These are phyloP conservation scores for Hysterium pulicare DNA, from an alignment of 2,329 filamentous ascomycete genomes.

Conservation along the genomic window DNA sequence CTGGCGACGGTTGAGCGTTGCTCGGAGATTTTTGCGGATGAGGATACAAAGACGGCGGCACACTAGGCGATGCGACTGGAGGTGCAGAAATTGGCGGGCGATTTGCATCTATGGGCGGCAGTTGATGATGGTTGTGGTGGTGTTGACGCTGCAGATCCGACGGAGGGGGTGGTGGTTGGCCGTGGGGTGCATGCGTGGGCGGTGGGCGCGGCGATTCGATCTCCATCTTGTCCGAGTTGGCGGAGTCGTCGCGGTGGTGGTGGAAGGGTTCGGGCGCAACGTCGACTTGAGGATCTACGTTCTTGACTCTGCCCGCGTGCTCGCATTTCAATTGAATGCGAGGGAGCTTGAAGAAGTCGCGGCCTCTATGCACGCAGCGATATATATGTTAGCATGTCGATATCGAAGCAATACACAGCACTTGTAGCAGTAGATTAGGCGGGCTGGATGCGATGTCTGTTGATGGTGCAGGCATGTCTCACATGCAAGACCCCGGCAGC, in stretches of 20 bases:
- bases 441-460: slow-evolving; percentile 18
- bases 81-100: no score
- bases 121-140: slow-evolving; percentile 13
- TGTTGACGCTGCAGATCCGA: slow-evolving; percentile 15
- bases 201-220: slow-evolving; percentile 22
- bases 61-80: no score
- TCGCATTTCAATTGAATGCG: slow-evolving; percentile 39
- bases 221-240: slow-evolving; percentile 24
- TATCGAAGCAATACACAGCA: no score
- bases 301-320: slow-evolving; percentile 13
- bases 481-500: slow-evolving; percentile 16
- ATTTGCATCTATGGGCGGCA: slow-evolving; percentile 19
- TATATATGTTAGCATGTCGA: no score
- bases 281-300: slow-evolving; percentile 27
- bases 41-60: slow-evolving; percentile 10
- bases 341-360: slow-evolving; percentile 39
- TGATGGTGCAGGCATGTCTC: slow-evolving; percentile 15
- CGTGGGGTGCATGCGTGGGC: slow-evolving; percentile 12
- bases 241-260: slow-evolving; percentile 15
- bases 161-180: slow-evolving; percentile 13
- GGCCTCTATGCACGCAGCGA: slow-evolving; percentile 28
- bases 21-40: slow-evolving; percentile 10
- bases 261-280: slow-evolving; percentile 17
- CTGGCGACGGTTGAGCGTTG: slow-evolving; percentile 10
- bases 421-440: no score